Conservation (phyloP, 495 filamentous ascomycete species). For the Ramalina peruviana region DNA sequence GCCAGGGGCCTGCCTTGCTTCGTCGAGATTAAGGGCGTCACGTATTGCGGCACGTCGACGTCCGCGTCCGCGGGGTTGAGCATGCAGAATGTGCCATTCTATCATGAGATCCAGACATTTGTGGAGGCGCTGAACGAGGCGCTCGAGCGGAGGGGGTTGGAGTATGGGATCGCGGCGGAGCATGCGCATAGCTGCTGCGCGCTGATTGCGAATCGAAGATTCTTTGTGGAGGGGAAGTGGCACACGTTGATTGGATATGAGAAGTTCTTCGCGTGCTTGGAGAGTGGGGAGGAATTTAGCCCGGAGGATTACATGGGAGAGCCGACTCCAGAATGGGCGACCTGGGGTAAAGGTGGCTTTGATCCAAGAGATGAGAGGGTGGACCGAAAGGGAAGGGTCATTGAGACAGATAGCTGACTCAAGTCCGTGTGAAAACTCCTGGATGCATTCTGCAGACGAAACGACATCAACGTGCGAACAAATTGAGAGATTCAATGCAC, state of each 20-base stretch:
- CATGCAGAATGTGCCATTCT: slow-evolving; percentile 94
- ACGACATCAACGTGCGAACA: too few species aligned
- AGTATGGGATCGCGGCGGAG: slow-evolving; percentile 86
- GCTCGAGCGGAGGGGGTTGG: slow-evolving; percentile 50
- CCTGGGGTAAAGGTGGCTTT: slow-evolving; percentile 89
- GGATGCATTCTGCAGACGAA: too few species aligned
- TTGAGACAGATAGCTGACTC: background rate
- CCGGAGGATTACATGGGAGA: slow-evolving; percentile 84
- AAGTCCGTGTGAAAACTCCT: too few species aligned
- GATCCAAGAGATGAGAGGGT: slow-evolving; percentile 81
- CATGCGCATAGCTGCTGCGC: slow-evolving; percentile 91
- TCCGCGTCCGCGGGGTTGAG: slow-evolving; percentile 68
- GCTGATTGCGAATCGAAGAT: slow-evolving; percentile 65
- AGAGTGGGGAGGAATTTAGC: slow-evolving; percentile 53
- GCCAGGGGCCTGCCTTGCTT: slow-evolving; percentile 75
- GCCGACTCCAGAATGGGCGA: slow-evolving; percentile 80
- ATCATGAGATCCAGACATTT: slow-evolving; percentile 72
- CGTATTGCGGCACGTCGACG: slow-evolving; percentile 83
- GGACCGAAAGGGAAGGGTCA: slow-evolving; percentile 52
- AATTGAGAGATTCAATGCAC: too few species aligned
- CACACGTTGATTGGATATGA: slow-evolving; percentile 84
- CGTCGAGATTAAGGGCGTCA: slow-evolving; percentile 91
- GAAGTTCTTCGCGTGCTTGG: slow-evolving; percentile 72
- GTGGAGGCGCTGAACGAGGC: slow-evolving; percentile 56
- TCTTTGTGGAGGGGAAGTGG: slow-evolving; percentile 63